A percentile compares a stretch with the other conserved stretches of the same genome.
Evolutionary conservation across 768 basidiomycete genomes (phyloP).

Genomic region (Dacryopinax primogenitus): DNA sequence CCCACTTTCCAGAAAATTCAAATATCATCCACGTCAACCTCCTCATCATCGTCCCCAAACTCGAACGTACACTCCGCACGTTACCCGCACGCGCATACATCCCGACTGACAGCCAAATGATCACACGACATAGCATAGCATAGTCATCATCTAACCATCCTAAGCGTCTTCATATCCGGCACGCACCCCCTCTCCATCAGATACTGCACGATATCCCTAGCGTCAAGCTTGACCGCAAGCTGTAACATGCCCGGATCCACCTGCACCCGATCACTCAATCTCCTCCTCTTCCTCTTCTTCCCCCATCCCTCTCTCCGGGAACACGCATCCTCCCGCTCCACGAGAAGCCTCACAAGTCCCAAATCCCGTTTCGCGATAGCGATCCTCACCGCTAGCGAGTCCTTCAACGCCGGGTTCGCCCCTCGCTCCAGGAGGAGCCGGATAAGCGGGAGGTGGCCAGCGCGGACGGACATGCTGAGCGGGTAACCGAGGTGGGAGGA

Average conservation of each 20-base stretch:
- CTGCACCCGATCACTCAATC: conserved; percentile 45
- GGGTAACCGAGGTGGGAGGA: conserved; percentile 73
- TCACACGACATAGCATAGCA: no score
- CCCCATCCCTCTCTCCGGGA: conserved; percentile 20
- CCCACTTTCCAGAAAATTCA: no score
- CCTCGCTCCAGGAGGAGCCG: conserved; percentile 55
- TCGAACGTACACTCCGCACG: no score
- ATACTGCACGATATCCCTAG: conserved; percentile 59
- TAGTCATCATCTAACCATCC: not conserved
- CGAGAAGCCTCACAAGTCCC: conserved; percentile 54
- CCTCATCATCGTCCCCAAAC: no score
- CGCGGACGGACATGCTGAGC: conserved; percentile 63
- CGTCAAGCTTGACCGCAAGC: conserved; percentile 49
- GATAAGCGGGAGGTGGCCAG: conserved; percentile 49
- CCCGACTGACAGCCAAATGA: no score
- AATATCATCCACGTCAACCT: no score
- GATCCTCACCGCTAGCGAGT: conserved; percentile 52
- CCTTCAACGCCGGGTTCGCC: conserved; percentile 54
- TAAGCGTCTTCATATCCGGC: conserved; percentile 8
- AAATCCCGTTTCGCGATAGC: conserved; percentile 65
- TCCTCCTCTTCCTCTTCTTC: conserved; percentile 35
- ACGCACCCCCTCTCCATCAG: conserved; percentile 55
- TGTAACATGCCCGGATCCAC: conserved; percentile 49
- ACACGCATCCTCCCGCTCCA: conserved; percentile 38
- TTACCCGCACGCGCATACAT: not conserved